Conservation (phyloP, 352 stramenopile genomes). For the Pythium dissimile region DNA sequence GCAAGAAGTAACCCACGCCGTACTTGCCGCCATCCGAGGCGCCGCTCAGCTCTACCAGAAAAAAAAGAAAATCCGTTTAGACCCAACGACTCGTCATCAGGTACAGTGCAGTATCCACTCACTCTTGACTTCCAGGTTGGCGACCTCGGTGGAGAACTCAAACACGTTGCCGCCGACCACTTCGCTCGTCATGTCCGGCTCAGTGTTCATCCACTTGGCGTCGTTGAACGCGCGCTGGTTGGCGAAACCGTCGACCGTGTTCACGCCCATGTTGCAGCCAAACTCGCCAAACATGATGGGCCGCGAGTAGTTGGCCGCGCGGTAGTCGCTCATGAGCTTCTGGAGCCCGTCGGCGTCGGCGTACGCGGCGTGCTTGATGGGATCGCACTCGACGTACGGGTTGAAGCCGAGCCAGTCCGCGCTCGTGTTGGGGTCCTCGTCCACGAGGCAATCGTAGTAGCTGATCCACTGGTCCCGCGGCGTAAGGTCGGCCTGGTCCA, state of each 20-base stretch:
- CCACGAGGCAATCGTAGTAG: conserved; percentile 55
- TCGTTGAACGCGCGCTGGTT: conserved; percentile 44
- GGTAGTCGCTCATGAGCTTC: conserved; percentile 63
- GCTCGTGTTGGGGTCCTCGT: conserved; percentile 48
- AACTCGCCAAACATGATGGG: conserved; percentile 78
- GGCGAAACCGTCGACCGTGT: conserved; percentile 66
- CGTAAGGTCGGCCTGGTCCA: conserved; percentile 57
- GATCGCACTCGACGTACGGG: conserved; percentile 55
- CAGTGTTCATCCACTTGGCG: conserved; percentile 56
- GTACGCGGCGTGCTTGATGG: conserved; percentile 47
- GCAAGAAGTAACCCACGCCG: conserved; percentile 69
- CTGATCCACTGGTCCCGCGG: conserved; percentile 49
- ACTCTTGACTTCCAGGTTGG: conserved; percentile 39
- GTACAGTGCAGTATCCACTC: conserved; percentile 18
- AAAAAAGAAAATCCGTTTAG: neutral
- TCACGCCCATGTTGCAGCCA: conserved; percentile 60
- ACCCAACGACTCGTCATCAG: neutral
- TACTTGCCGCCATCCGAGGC: conserved; percentile 54
- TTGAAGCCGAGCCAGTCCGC: conserved; percentile 55
- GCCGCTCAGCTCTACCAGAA: conserved; percentile 20
- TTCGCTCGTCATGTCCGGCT: conserved; percentile 57
- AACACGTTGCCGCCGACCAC: conserved; percentile 76
- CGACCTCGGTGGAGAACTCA: conserved; percentile 48
- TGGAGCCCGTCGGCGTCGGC: conserved; percentile 52
- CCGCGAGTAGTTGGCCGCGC: conserved; percentile 36